phyloP scores from a whole-genome alignment of 495 filamentous ascomycete genomes.

The Sporormia fimetaria region DNA sequence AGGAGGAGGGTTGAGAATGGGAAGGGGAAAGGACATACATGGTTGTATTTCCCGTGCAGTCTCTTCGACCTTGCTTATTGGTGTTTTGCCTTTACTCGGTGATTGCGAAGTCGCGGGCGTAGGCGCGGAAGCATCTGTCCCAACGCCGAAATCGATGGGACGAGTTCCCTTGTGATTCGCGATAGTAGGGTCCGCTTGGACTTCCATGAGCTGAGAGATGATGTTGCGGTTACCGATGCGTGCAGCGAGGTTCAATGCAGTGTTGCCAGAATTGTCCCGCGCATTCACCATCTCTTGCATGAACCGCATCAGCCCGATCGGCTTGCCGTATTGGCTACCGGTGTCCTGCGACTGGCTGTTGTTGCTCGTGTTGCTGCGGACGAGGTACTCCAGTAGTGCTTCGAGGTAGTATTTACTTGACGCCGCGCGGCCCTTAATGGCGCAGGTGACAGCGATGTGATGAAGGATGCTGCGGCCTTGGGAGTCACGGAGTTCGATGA shows the following conservation, averaged over 20 bases:
- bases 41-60: slow-evolving; percentile 30
- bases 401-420: slow-evolving; percentile 90
- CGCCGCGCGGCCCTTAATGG: slow-evolving; percentile 73
- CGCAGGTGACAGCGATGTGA: slow-evolving; percentile 89
- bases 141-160: slow-evolving; percentile 86
- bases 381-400: slow-evolving; percentile 83
- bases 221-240: slow-evolving; percentile 82
- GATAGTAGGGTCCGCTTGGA: slow-evolving; percentile 80
- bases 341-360: slow-evolving; percentile 19
- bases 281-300: slow-evolving; percentile 94
- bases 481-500: slow-evolving; percentile 79
- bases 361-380: slow-evolving; percentile 42
- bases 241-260: slow-evolving; percentile 85
- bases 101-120: slow-evolving; percentile 26
- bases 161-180: slow-evolving; percentile 77
- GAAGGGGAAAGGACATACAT: slow-evolving; percentile 39
- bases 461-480: slow-evolving; percentile 86
- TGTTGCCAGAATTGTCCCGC: slow-evolving; percentile 84
- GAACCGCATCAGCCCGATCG: slow-evolving; percentile 77
- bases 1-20: neutral
- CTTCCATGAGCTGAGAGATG: slow-evolving; percentile 83
- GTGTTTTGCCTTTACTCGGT: slow-evolving; percentile 29
- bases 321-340: slow-evolving; percentile 35
- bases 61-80: slow-evolving; percentile 28
- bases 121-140: slow-evolving; percentile 46